These are phyloP conservation scores for Sugiyamaella chiloensis DNA, from an alignment of 805 yeast species.

Conservation along the genomic window DNA sequence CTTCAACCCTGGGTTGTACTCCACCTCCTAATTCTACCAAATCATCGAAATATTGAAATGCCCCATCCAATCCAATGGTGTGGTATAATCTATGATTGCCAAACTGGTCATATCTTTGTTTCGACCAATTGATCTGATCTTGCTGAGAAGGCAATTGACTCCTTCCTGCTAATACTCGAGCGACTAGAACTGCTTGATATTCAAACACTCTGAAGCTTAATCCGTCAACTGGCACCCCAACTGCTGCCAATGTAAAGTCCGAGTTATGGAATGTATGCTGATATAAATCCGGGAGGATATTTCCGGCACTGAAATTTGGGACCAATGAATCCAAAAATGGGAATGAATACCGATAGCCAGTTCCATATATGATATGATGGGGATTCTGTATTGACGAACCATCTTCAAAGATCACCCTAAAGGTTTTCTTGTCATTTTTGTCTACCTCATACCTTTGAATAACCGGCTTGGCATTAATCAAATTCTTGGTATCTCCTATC, in stretches of 20 bases:
- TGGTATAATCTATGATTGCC: conserved; percentile 8
- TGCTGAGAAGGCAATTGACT: conserved; percentile 9
- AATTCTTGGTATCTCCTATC: neutral
- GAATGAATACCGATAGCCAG: conserved; percentile 13
- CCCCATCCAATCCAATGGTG: conserved; percentile 8
- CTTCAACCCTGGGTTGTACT: neutral
- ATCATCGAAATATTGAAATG: conserved; percentile 3
- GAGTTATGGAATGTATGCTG: conserved; percentile 13
- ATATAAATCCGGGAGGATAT: conserved; percentile 9
- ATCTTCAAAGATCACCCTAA: conserved; percentile 5
- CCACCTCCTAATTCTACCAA: conserved; percentile 6
- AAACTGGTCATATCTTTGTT: conserved; percentile 3
- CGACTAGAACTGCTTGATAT: conserved; percentile 18
- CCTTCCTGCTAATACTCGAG: conserved; percentile 11
- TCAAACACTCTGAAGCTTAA: conserved; percentile 15
- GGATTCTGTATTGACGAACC: conserved; percentile 8
- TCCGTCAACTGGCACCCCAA: conserved; percentile 14
- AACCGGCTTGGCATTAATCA: conserved; percentile 4
- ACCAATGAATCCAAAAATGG: conserved; percentile 9
- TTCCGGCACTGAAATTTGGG: conserved; percentile 9
- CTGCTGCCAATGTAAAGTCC: conserved; percentile 11
- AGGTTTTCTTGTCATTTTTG: neutral
- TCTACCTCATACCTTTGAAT: conserved; percentile 9
- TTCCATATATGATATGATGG: conserved; percentile 13
- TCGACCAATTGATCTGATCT: conserved; percentile 14